Evolutionary conservation across 306 rosid species (phyloP).

Genomic region (Mimosa bimucronata): DNA sequence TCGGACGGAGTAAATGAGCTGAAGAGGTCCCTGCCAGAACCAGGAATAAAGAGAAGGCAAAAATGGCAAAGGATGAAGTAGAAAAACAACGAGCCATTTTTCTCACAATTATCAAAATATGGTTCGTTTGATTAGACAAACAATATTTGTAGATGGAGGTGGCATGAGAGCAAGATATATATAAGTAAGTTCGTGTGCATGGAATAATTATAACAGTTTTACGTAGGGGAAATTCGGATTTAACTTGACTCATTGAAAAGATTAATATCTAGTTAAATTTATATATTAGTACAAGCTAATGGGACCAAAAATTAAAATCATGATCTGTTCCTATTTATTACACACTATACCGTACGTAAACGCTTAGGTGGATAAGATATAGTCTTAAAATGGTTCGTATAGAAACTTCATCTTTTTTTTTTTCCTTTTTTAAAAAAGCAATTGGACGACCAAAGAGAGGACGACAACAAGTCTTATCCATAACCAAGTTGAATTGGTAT

Average conservation of each 20-base stretch:
- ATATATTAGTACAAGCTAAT: not conserved
- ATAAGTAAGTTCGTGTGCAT: not conserved
- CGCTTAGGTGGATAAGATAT: not conserved
- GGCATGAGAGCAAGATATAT: not conserved
- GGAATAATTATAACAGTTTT: not conserved
- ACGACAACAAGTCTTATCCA: no score
- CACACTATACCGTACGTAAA: not conserved
- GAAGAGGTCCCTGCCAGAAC: conserved; percentile 44
- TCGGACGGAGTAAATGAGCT: conserved; percentile 50
- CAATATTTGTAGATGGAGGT: not conserved
- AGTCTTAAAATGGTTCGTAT: not conserved
- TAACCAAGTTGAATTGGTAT: no score
- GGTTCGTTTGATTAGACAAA: not conserved
- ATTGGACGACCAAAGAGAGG: no score
- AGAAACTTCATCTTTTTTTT: not conserved
- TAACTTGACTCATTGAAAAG: not conserved
- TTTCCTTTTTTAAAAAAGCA: no score
- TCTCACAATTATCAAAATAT: not conserved
- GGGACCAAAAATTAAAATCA: not conserved
- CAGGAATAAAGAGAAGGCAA: conserved; percentile 37
- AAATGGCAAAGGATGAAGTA: not conserved
- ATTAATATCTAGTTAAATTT: no score
- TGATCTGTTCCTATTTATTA: not conserved
- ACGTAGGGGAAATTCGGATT: not conserved
- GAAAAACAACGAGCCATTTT: conserved; percentile 45